A percentile compares a stretch with the other conserved stretches of the same genome.
Evolutionary conservation across 2,329 filamentous ascomycete species (phyloP).

Genomic region (Claviceps sp.): DNA sequence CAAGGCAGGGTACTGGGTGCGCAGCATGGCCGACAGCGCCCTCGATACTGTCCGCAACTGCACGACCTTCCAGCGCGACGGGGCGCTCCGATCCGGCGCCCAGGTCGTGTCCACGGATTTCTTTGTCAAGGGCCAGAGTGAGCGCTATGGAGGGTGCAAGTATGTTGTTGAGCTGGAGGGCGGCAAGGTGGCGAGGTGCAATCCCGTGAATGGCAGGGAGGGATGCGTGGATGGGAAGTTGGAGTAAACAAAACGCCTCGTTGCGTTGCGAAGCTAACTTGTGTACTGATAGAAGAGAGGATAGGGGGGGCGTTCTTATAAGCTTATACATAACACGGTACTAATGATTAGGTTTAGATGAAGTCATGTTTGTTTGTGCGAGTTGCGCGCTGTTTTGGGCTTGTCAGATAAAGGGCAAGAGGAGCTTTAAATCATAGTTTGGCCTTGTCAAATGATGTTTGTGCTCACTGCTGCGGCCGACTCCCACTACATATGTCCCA

Average conservation of each 20-base stretch:
- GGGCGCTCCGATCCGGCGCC: slow-evolving; percentile 29
- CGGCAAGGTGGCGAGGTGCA: slow-evolving; percentile 17
- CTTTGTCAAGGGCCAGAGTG: slow-evolving; percentile 30
- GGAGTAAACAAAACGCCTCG: slow-evolving; percentile 1
- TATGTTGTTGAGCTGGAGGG: slow-evolving; percentile 19
- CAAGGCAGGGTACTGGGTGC: slow-evolving; percentile 32
- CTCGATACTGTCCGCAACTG: slow-evolving; percentile 27
- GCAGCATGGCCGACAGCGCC: slow-evolving; percentile 32
- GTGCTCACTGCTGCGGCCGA: too few species aligned
- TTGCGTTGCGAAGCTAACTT: too few species aligned
- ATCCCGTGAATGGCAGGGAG: slow-evolving; percentile 14
- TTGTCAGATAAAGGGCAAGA: too few species aligned
- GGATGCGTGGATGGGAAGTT: slow-evolving; percentile 9
- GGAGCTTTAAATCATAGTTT: too few species aligned
- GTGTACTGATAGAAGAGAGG: too few species aligned
- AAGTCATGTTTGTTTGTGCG: too few species aligned
- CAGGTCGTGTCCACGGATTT: slow-evolving; percentile 37
- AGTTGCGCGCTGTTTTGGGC: too few species aligned
- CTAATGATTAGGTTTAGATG: too few species aligned
- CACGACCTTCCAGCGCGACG: slow-evolving; percentile 17
- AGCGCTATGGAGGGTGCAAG: slow-evolving; percentile 29
- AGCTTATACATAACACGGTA: too few species aligned
- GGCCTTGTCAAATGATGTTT: too few species aligned
- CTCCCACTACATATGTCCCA: too few species aligned
- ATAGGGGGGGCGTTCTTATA: too few species aligned